phyloP scores from a whole-genome alignment of 352 stramenopile genomes.

The Phytophthora constricta region DNA sequence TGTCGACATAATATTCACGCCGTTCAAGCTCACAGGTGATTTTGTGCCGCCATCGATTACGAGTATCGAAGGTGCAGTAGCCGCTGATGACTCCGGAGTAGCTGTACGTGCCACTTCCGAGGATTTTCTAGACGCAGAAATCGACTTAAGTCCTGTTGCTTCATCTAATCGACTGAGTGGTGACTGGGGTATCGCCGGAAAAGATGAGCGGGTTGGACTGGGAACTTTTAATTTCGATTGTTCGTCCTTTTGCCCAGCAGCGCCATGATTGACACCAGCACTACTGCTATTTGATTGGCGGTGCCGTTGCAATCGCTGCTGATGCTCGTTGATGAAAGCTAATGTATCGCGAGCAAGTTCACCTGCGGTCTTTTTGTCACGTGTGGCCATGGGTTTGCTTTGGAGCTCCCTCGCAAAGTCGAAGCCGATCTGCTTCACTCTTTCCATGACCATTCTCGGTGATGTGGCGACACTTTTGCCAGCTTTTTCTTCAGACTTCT shows the following conservation, averaged over 20 bases:
- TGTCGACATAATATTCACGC: conserved; percentile 44
- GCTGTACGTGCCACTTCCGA: not conserved
- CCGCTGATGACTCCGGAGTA: not conserved
- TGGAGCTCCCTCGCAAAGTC: conserved; percentile 67
- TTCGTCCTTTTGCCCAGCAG: conserved; percentile 2
- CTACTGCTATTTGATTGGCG: conserved; percentile 7
- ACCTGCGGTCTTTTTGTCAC: conserved; percentile 59
- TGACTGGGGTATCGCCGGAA: conserved; percentile 27
- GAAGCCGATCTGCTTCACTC: conserved; percentile 63
- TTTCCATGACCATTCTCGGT: conserved; percentile 45
- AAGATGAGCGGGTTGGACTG: conserved; percentile 16
- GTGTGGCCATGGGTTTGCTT: conserved; percentile 35
- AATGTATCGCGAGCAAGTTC: conserved; percentile 72
- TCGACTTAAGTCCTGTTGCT: not conserved
- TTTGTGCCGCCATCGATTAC: conserved; percentile 22
- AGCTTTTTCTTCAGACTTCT: conserved; percentile 7
- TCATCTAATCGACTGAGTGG: conserved; percentile 13
- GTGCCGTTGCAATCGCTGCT: conserved; percentile 30
- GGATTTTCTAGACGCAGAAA: not conserved
- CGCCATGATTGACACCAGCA: not conserved
- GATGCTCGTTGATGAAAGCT: conserved; percentile 51
- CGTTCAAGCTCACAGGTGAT: conserved; percentile 30
- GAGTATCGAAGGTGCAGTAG: conserved; percentile 12
- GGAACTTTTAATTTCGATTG: not conserved
- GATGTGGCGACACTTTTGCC: not conserved